Evolutionary conservation across 306 rosid species (phyloP), one percentile per base, ranked within the genome.

Genomic region (Sophora flavescens): DNA sequence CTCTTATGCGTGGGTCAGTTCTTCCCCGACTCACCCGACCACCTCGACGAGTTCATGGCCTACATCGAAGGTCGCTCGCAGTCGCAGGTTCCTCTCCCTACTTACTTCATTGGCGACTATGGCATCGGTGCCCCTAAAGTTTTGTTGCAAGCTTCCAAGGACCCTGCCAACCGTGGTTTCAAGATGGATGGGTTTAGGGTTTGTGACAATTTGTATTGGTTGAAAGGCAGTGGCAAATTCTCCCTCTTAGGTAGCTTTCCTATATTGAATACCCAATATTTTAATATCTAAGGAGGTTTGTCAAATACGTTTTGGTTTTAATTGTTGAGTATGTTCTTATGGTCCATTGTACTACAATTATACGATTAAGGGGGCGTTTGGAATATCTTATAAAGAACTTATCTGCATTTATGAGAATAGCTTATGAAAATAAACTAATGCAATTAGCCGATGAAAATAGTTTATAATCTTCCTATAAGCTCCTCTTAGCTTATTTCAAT

Each of bases 171-270:
- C 82, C 84, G 38, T 30, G 97, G 99, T 18, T 95, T 95, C 89
- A 95, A 89, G 71, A 83, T 92, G 97, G 99, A 95, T 59, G 99
- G 99, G 16, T 78, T 95, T 80, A 89, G 82, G 82, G 67, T 95
- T 62, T 86, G 96, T 78, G 67, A 82, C 47, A 95, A 92, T 75
- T 75, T 95, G 77, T 91, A 74, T 87, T 95, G 99, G 99, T 85
- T 95, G 91, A 92, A 84, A 88, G 97, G 99, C 84, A 91, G 99
- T 79, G 99, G 97, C 79, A 88, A 89, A 63, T 95, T 95, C 85
- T 62, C 78, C 9, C 85, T 89, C 66, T 84, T 84, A 8, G 97
- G 97, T 95, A 86, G 41, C 68, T 68, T 69, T 64, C 33, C 26
- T 17, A 17, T 52, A 7, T 42, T 39, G 9, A 6, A 2, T 0